Conservation (phyloP, 331 rosid genomes). For the Rhamnella rubrinervis region DNA sequence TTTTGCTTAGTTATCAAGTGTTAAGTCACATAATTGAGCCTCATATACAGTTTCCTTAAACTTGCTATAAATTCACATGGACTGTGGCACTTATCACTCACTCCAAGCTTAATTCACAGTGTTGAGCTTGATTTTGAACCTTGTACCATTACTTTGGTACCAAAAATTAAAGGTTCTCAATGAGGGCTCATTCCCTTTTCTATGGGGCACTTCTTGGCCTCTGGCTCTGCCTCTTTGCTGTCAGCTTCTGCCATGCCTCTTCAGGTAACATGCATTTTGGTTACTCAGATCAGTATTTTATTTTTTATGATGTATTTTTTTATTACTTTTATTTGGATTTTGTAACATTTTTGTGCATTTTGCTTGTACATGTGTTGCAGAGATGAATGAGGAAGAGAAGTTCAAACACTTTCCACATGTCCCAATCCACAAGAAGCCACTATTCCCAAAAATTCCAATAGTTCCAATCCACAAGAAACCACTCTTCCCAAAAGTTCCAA, state of each 20-base stretch:
- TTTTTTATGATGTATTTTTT: neutral
- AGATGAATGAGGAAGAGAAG: conserved; percentile 19
- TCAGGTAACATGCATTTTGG: conserved; percentile 20
- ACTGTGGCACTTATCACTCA: too few relatives aligned
- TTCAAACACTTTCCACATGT: conserved; percentile 7
- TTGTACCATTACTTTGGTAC: too few relatives aligned
- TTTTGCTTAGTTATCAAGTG: neutral
- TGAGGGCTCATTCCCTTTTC: conserved; percentile 9
- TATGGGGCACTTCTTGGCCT: conserved; percentile 27
- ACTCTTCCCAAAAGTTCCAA: neutral
- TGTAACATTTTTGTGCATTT: neutral
- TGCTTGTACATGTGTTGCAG: neutral
- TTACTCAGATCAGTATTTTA: neutral
- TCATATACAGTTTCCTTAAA: conserved; percentile 10
- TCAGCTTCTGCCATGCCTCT: conserved; percentile 22
- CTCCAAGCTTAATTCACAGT: too few relatives aligned
- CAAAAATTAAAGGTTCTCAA: neutral
- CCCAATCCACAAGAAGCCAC: conserved; percentile 9
- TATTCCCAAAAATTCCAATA: conserved; percentile 24
- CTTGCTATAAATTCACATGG: too few relatives aligned
- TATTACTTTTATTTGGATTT: neutral
- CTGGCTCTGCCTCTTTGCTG: conserved; percentile 27
- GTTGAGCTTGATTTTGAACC: too few relatives aligned
- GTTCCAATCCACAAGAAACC: conserved; percentile 36
- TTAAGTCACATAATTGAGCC: neutral